phyloP scores from a whole-genome alignment of 2,329 filamentous ascomycete genomes.

The Hypoxylon sp. region DNA sequence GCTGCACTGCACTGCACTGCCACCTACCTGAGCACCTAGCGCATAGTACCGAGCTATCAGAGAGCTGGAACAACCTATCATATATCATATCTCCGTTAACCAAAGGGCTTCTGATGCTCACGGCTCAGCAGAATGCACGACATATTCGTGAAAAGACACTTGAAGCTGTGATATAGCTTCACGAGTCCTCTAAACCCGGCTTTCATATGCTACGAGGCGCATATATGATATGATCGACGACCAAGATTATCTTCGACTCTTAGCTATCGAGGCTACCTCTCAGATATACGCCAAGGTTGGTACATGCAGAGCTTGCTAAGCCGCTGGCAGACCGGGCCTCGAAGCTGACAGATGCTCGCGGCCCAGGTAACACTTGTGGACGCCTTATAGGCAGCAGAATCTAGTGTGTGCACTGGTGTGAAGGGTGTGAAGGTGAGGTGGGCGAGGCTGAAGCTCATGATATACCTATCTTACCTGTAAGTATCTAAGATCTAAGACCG shows the following conservation, averaged over 20 bases:
- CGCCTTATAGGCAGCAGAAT: slow-evolving; percentile 14
- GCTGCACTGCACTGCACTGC: slow-evolving; percentile 14
- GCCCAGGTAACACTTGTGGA: not conserved
- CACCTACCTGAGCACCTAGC: slow-evolving; percentile 15
- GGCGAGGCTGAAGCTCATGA: slow-evolving; percentile 26
- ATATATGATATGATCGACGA: slow-evolving; percentile 13
- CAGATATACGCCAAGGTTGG: slow-evolving; percentile 4
- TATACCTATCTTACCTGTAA: too few species aligned
- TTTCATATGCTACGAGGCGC: not conserved
- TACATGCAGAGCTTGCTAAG: slow-evolving; percentile 15
- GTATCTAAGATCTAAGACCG: not conserved
- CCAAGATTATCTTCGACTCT: not conserved
- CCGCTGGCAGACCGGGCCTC: slow-evolving; percentile 15
- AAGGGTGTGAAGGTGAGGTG: not conserved
- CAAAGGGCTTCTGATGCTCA: not conserved
- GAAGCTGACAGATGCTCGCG: not conserved
- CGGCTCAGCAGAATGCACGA: not conserved
- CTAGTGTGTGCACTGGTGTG: not conserved
- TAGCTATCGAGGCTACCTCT: not conserved
- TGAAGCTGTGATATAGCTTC: not conserved
- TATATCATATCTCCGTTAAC: not conserved
- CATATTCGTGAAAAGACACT: not conserved
- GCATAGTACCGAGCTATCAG: too few species aligned
- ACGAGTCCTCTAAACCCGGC: not conserved
- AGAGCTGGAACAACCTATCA: slow-evolving; percentile 17